phyloP scores from a whole-genome alignment of 2,329 filamentous ascomycete genomes.

The Tolypocladium ovalisporum region DNA sequence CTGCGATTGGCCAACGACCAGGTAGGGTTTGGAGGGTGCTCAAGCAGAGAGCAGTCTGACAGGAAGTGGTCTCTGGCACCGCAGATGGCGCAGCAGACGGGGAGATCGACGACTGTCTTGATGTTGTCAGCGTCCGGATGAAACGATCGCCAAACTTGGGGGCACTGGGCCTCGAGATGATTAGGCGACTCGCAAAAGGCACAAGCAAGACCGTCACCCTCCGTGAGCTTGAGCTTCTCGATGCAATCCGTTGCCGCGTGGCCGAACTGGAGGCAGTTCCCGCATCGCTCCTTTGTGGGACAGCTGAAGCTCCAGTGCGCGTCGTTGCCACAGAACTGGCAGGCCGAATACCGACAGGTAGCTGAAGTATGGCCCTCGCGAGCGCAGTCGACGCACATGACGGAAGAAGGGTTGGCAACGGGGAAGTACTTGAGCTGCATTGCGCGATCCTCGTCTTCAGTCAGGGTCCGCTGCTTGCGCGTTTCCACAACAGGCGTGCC shows the following conservation, averaged over 20 bases:
- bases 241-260: constrained; percentile 41
- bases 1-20: constrained; percentile 41
- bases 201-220: constrained; percentile 46
- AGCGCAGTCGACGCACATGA: constrained; percentile 42
- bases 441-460: constrained; percentile 20
- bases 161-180: constrained; percentile 51
- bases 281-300: constrained; percentile 37
- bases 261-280: constrained; percentile 52
- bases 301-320: constrained; percentile 41
- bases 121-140: constrained; percentile 25
- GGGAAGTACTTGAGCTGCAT: constrained; percentile 42
- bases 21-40: constrained; percentile 25
- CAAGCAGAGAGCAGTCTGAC: constrained; percentile 35
- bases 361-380: constrained; percentile 32
- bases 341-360: constrained; percentile 34
- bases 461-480: constrained; percentile 13
- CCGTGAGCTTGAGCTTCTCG: constrained; percentile 42
- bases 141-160: constrained; percentile 49
- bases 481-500: neutral
- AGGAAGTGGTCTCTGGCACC: constrained; percentile 44
- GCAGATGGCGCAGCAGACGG: constrained; percentile 45
- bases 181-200: constrained; percentile 44
- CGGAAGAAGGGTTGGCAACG: constrained; percentile 27
- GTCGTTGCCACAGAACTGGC: constrained; percentile 34
- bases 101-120: constrained; percentile 38